Evolutionary conservation across 2,329 filamentous ascomycete species (phyloP).

Genomic region (Fusarium fracticaudum): DNA sequence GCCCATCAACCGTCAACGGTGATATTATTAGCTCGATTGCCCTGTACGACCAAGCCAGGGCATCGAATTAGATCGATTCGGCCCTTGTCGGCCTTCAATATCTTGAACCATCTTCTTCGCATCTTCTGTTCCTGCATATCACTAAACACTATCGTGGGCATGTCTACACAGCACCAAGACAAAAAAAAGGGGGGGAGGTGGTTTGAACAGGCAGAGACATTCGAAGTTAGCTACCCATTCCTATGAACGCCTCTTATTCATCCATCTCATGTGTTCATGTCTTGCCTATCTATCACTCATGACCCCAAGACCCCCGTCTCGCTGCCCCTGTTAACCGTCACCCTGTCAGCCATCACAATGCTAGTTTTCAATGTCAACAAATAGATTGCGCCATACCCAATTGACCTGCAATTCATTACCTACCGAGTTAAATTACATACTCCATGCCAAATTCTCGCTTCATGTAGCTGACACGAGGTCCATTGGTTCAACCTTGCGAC

Average conservation of each 20-base stretch:
- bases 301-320: constrained; percentile 20
- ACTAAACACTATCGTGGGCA: neutral
- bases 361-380: constrained; percentile 27
- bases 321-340: constrained; percentile 29
- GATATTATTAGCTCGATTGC: constrained; percentile 31
- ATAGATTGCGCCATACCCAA: constrained; percentile 9
- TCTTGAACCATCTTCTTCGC: neutral
- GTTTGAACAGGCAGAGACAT: constrained; percentile 6
- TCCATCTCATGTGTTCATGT: constrained; percentile 15
- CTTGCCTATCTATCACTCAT: constrained; percentile 23
- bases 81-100: constrained; percentile 5
- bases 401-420: neutral
- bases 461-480: neutral
- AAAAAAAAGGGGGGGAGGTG: constrained; percentile 12
- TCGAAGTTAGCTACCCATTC: neutral
- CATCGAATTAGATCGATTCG: constrained; percentile 10
- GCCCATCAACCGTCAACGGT: constrained; percentile 24
- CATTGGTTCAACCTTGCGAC: neutral
- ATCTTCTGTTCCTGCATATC: neutral
- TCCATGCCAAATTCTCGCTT: neutral
- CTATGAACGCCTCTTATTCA: neutral
- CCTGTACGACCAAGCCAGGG: constrained; percentile 32
- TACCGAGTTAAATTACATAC: neutral
- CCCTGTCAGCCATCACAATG: constrained; percentile 29
- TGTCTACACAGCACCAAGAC: constrained; percentile 2